Evolutionary conservation across 73 alveolate species (phyloP).

Genomic region (Tetrahymena malaccensis): DNA sequence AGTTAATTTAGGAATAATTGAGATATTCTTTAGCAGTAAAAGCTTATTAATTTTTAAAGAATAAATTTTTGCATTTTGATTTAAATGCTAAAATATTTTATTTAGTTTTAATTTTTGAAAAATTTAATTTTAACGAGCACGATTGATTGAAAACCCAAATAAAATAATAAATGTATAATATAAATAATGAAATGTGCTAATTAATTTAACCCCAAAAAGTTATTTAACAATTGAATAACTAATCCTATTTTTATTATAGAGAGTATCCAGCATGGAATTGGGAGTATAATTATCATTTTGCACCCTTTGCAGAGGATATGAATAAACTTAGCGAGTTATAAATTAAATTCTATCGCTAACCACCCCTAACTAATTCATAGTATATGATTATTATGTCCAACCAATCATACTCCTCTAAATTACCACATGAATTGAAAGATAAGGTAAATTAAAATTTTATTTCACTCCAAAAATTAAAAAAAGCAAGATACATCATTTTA

Average conservation of each 20-base stretch:
- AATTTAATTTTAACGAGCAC: no score
- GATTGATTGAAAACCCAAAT: no score
- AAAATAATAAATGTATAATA: no score
- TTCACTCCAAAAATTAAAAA: not conserved
- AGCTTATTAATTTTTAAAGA: no score
- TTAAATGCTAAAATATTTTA: no score
- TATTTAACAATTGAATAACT: not conserved
- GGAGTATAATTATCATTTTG: not conserved
- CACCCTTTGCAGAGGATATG: conserved; percentile 1
- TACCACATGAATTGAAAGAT: not conserved
- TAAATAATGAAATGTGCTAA: no score
- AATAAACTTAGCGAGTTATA: not conserved
- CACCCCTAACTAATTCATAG: conserved; percentile 1
- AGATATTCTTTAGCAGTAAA: no score
- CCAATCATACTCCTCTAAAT: not conserved
- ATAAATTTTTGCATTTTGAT: not conserved
- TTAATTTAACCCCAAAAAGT: not conserved
- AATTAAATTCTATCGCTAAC: not conserved
- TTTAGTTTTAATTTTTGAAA: no score
- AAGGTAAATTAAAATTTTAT: not conserved
- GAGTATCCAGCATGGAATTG: not conserved
- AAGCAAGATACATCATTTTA: not conserved
- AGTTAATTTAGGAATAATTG: no score
- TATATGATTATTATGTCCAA: not conserved
- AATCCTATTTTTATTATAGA: not conserved